These are phyloP conservation scores for Pseudofabraea citricarpa DNA, from an alignment of 2,329 filamentous ascomycete species.

Conservation along the genomic window DNA sequence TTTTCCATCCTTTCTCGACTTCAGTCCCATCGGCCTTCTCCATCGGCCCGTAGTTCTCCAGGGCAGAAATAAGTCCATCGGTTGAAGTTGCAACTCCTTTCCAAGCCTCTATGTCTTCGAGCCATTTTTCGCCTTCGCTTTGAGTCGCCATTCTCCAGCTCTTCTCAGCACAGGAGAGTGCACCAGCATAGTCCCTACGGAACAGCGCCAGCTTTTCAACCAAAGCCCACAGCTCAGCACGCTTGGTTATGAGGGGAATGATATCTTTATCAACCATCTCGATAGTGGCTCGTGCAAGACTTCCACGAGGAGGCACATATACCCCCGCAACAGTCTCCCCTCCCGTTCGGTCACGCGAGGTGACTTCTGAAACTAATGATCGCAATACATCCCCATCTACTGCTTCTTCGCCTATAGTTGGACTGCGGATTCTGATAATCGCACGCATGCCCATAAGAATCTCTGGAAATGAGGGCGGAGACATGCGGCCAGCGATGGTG, in stretches of 20 bases:
- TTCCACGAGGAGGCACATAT: slow-evolving; percentile 49
- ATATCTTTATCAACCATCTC: slow-evolving; percentile 71
- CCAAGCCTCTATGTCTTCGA: slow-evolving; percentile 44
- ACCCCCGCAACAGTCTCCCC: slow-evolving; percentile 14
- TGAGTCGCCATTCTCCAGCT: slow-evolving; percentile 72
- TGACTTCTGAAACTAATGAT: slow-evolving; percentile 67
- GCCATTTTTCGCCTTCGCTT: slow-evolving; percentile 32
- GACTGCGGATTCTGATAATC: slow-evolving; percentile 68
- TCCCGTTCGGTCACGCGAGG: slow-evolving; percentile 36
- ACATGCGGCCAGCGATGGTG: slow-evolving; percentile 74
- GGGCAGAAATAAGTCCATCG: slow-evolving; percentile 72
- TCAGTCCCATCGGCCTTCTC: slow-evolving; percentile 51
- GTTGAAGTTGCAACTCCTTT: slow-evolving; percentile 61
- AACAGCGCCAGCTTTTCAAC: slow-evolving; percentile 70
- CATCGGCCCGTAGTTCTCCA: slow-evolving; percentile 71
- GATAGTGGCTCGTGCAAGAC: slow-evolving; percentile 57
- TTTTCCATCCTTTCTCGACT: slow-evolving; percentile 78
- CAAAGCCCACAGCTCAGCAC: slow-evolving; percentile 71
- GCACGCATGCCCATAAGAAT: slow-evolving; percentile 70
- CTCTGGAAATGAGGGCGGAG: slow-evolving; percentile 70
- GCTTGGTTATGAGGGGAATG: slow-evolving; percentile 77
- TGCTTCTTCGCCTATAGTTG: slow-evolving; percentile 65
- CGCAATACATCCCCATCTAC: slow-evolving; percentile 71
- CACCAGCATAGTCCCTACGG: slow-evolving; percentile 63
- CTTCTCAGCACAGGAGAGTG: slow-evolving; percentile 82